Base-by-base conservation (phyloP, 148 eudicot species). In the Persicaria tinctoria region DNA sequence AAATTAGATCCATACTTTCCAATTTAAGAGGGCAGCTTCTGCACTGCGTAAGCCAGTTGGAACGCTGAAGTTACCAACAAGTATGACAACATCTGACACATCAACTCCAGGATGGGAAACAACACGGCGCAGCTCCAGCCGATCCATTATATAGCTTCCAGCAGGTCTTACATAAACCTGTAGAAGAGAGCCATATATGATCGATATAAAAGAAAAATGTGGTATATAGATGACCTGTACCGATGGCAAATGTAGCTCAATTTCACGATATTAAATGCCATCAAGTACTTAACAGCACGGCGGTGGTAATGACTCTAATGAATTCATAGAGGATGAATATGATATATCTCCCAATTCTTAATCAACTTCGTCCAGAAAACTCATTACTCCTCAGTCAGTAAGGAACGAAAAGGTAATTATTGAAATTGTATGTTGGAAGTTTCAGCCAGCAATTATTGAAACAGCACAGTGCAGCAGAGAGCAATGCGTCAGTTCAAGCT, bases 131-230 rank as follows among this genome's bases (percentile, higher is more conserved):
- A 95, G 85, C 86, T 95, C 99, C 75, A 95, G 80, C 46, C 84
- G 87, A 77, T 92, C 97, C 99, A 90, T 90, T 68, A 92, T 93
- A 84, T 95, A 95, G 81, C 99, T 95, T 81, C 96, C 99, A 87
- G 97, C 99, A 82, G 99, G 99, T 81, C 99, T 89, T 46, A 92
- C 99, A 84, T 92, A 95, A 70, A 95, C 94, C 99, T 95, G 85
- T 64, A 7, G 14, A 71, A 47, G 55, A 18, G 7, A 13, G 17
- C 12, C 74, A 44, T 66, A 32, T 14, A 68, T 18, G 17, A 71
- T 47, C 6, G 46, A 13, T 23, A 7, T 20, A 44, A 44, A 49
- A 73, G 63, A 2, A 9, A 50, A 48, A 20, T 9, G 23, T 18
- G 46, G 1, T 11, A 53, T 27, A 54, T 6, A 17, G 18, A 20